phyloP scores from a whole-genome alignment of 164 flowering plant species.

The Tinospora cordifolia region DNA sequence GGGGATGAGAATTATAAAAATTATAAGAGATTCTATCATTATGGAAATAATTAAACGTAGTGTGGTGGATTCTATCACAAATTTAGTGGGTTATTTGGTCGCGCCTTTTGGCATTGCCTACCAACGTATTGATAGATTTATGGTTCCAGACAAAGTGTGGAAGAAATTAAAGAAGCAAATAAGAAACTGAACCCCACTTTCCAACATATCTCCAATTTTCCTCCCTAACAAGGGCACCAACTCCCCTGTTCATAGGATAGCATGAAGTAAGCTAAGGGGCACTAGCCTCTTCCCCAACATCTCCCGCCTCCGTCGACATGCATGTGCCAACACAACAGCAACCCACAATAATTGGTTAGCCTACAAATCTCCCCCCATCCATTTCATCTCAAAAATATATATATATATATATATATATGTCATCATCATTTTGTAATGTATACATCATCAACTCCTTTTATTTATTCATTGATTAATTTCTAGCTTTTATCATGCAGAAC shows the following conservation, averaged over 20 bases:
- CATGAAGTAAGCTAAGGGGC: background rate
- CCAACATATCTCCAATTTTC: background rate
- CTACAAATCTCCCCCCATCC: background rate
- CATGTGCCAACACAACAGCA: background rate
- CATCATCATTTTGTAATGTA: too few species aligned
- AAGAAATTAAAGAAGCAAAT: background rate
- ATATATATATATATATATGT: too few species aligned
- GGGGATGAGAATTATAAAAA: too few species aligned
- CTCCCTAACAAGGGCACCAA: background rate
- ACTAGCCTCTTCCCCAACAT: constrained; percentile 1
- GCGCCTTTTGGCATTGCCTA: too few species aligned
- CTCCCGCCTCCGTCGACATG: constrained; percentile 3
- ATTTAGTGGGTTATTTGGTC: too few species aligned
- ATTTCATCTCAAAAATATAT: background rate
- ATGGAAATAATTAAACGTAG: too few species aligned
- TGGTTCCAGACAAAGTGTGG: background rate
- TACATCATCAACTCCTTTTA: background rate
- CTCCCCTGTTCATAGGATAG: background rate
- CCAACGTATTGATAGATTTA: background rate
- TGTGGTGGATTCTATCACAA: too few species aligned
- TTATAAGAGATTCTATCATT: too few species aligned
- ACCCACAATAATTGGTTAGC: background rate
- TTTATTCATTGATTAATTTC: background rate
- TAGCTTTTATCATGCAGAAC: too few species aligned
- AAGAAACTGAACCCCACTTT: background rate